These are phyloP conservation scores for Pythium diclinum DNA, from an alignment of 352 stramenopile genomes.

Conservation along the genomic window DNA sequence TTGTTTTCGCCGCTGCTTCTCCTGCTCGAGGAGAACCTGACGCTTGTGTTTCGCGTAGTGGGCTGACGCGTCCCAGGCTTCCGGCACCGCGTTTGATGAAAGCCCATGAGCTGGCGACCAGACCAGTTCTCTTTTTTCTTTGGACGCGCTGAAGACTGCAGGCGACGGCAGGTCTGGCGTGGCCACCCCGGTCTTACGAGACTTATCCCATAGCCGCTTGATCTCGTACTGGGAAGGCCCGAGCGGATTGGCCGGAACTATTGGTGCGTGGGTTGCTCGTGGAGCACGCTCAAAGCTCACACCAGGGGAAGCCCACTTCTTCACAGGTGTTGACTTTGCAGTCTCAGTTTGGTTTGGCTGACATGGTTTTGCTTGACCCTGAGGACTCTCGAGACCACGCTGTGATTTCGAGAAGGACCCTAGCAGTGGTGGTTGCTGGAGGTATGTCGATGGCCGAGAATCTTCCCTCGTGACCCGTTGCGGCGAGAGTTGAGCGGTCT, in stretches of 20 bases:
- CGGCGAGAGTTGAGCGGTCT: not conserved
- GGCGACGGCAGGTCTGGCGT: conserved; percentile 27
- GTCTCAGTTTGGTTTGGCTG: not conserved
- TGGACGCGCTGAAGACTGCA: conserved; percentile 45
- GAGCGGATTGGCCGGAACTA: conserved; percentile 5
- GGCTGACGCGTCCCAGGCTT: conserved; percentile 51
- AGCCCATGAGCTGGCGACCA: conserved; percentile 44
- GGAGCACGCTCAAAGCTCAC: conserved; percentile 18
- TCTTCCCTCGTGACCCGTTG: not conserved
- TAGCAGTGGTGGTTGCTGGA: conserved; percentile 13
- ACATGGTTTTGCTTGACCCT: not conserved
- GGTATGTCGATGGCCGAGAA: not conserved
- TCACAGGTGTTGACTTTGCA: not conserved
- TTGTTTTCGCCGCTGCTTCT: conserved; percentile 4
- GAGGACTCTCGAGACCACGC: not conserved
- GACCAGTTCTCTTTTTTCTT: conserved; percentile 39
- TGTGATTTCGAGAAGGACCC: conserved; percentile 21
- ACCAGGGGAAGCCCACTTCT: not conserved
- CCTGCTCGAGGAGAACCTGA: conserved; percentile 27
- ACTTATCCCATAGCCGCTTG: conserved; percentile 45
- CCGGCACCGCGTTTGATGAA: conserved; percentile 34
- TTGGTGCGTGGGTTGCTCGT: conserved; percentile 7
- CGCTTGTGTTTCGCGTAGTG: conserved; percentile 60
- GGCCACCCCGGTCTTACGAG: not conserved
- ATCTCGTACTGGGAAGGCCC: conserved; percentile 41